Base-by-base conservation (phyloP, 2,329 filamentous ascomycete species). In the Ophiostoma novo-ulmi region DNA sequence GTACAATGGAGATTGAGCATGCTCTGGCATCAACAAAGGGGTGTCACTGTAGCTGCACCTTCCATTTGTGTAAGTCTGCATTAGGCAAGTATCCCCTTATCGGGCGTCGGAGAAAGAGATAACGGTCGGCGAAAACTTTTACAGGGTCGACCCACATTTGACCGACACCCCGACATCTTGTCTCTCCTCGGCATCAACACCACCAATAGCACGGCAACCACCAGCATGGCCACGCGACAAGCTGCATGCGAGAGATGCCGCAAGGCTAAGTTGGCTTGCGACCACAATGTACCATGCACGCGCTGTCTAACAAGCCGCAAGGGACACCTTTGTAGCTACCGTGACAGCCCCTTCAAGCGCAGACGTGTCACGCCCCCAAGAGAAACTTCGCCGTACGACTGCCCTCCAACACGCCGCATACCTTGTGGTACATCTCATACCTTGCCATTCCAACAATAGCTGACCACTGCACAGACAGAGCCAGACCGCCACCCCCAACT, bases 161-260 rank as follows among this genome's bases (percentile, higher is more conserved):
- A 35, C 58, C 58, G 58, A 63, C 26, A 35, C 58, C 58, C 58
- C 58, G 58, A 63, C 58, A 63, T 63, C 58, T 58, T 63, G 58
- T 63, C 22, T 36, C 58, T 63, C 26, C 58, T 35, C 58, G 58
- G 26, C 58, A 63, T 17, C 58, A 63, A 63, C 58, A 63, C 26
- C 55, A 61, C 55, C 58, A 35, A 35, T 63, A 63, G 26, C 58
- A 31, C 58, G n/a, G 20, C 58, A 63, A 63, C 58, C 58, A 63
- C 58, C 58, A 35, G 35, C n/a, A 48, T 67, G 65, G 26, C 65
- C 39, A 20, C 65, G 22, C 65, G 65, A 22, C 65, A 67, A 39
- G 36, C 65, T 44, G 65, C 65, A 31, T 67, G 65, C 10, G 65
- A 67, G 36, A 44, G 65, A 67, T 67, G 65, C 39, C 65, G 65